Percentiles rank a stretch among this genome's conserved stretches.
These are phyloP conservation scores for Lepiota subincarnata DNA, from an alignment of 768 basidiomycete genomes.

Conservation along the genomic window DNA sequence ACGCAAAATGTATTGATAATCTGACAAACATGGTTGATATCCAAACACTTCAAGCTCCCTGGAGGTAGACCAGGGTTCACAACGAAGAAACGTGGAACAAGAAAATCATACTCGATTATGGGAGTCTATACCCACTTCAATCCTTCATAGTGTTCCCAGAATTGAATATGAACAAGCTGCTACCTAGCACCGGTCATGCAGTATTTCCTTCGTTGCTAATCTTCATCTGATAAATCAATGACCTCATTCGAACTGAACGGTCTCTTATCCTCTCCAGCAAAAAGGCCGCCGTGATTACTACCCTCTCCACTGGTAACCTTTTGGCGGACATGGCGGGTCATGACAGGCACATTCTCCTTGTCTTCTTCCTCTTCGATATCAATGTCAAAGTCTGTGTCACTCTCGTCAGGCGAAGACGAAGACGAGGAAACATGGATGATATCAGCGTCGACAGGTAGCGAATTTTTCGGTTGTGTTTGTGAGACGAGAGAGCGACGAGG, in stretches of 20 bases:
- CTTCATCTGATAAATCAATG: conserved; percentile 57
- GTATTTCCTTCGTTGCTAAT: conserved; percentile 20
- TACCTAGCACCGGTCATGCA: conserved; percentile 8
- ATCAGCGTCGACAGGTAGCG: background rate
- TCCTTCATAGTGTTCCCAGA: too few species aligned
- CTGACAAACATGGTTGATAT: too few species aligned
- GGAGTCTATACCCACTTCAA: too few species aligned
- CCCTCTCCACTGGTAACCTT: conserved; percentile 18
- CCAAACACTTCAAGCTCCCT: too few species aligned
- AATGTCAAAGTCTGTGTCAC: conserved; percentile 15
- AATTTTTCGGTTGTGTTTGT: background rate
- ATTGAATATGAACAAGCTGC: background rate
- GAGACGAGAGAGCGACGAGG: background rate
- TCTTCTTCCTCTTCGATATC: conserved; percentile 41
- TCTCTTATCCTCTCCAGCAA: conserved; percentile 12
- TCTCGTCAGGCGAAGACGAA: conserved; percentile 10
- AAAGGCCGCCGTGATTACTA: background rate
- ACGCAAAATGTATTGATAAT: too few species aligned
- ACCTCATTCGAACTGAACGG: conserved; percentile 35
- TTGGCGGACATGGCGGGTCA: conserved; percentile 47
- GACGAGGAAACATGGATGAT: background rate
- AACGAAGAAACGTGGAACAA: too few species aligned
- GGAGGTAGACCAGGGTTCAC: too few species aligned
- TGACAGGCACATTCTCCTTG: conserved; percentile 58
- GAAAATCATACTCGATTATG: too few species aligned